These are phyloP conservation scores for Pulveroboletus sp. DNA, from an alignment of 768 basidiomycete species.

Conservation along the genomic window DNA sequence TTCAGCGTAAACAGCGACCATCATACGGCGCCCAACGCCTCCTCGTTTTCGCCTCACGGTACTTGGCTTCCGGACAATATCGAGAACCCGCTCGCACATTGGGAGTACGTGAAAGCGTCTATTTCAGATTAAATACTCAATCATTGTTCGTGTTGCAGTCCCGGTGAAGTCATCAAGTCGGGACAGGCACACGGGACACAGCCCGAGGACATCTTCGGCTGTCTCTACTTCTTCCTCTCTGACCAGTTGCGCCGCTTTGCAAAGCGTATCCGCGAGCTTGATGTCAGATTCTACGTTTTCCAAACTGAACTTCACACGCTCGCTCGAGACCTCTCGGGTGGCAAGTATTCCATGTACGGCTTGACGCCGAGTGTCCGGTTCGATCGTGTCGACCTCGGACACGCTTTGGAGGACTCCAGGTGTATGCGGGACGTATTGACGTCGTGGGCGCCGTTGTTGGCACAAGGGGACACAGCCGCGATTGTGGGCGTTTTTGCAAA, in stretches of 20 bases:
- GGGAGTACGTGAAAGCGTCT: conserved; percentile 37
- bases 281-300: conserved; percentile 33
- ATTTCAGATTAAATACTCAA: not conserved
- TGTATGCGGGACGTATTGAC: conserved; percentile 29
- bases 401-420: conserved; percentile 35
- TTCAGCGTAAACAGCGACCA: conserved; percentile 37
- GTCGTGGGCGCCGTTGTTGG: conserved; percentile 37
- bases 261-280: conserved; percentile 34
- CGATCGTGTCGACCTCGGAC: conserved; percentile 43
- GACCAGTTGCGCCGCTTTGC: conserved; percentile 38
- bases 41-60: conserved; percentile 43
- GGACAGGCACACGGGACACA: conserved; percentile 36
- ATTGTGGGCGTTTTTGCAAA: conserved; percentile 43
- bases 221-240: conserved; percentile 44
- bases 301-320: conserved; percentile 37
- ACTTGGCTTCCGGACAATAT: conserved; percentile 37
- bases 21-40: conserved; percentile 38
- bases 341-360: conserved; percentile 17
- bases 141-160: conserved; percentile 24
- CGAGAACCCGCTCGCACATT: conserved; percentile 43
- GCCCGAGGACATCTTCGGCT: conserved; percentile 43
- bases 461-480: conserved; percentile 24
- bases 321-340: conserved; percentile 33
- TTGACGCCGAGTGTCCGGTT: conserved; percentile 32
- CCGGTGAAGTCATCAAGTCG: conserved; percentile 35